phyloP scores from a whole-genome alignment of 768 basidiomycete species.

The Kwoniella botswanensis region DNA sequence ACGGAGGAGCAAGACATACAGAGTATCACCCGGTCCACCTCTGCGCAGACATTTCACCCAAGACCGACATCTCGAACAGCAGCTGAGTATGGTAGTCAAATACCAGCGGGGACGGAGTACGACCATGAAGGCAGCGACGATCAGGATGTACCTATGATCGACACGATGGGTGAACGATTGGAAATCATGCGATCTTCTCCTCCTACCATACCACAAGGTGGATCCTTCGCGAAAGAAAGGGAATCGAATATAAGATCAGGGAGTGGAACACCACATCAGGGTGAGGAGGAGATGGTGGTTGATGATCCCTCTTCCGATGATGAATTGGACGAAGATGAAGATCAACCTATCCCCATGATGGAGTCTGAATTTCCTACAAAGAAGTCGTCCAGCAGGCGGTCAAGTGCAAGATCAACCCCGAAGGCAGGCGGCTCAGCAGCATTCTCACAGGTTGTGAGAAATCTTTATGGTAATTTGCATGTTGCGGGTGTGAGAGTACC shows the following conservation, averaged over 20 bases:
- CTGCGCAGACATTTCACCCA: neutral
- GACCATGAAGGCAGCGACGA: neutral
- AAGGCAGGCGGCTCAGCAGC: neutral
- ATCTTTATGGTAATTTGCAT: slow-evolving; percentile 50
- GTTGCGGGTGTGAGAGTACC: slow-evolving; percentile 44
- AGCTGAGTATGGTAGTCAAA: neutral
- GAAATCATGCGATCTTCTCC: slow-evolving; percentile 10
- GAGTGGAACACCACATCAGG: neutral
- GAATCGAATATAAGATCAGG: slow-evolving; percentile 9
- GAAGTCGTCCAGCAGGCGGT: neutral
- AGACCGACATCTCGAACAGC: neutral
- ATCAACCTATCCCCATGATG: neutral
- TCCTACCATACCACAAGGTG: neutral
- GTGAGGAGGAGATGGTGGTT: neutral
- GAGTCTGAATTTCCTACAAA: neutral
- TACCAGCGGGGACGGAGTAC: neutral
- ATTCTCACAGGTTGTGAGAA: slow-evolving; percentile 22
- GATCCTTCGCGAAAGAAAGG: neutral
- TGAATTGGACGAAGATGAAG: neutral
- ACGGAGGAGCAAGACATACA: neutral
- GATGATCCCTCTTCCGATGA: neutral
- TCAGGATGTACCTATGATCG: slow-evolving; percentile 16
- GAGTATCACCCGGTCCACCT: neutral
- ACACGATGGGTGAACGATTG: slow-evolving; percentile 6
- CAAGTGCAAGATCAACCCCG: neutral